Conservation (phyloP, 2,329 filamentous ascomycete genomes). For the Calonectria pseudoturangicola region DNA sequence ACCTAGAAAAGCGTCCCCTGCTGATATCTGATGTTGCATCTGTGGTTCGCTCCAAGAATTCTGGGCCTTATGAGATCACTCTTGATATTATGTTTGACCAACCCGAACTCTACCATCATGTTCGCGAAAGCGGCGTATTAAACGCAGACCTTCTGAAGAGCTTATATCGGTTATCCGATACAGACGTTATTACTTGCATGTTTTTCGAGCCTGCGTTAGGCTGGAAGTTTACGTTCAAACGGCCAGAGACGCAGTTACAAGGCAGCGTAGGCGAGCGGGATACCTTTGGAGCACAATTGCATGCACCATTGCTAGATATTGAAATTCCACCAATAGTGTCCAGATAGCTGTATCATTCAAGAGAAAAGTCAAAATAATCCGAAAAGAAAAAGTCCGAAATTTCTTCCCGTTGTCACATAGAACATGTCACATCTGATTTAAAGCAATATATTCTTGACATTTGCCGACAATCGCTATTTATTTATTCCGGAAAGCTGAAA, state of each 20-base stretch:
- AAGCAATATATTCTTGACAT: no score
- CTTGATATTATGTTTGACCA: not conserved
- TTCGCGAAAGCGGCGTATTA: not conserved
- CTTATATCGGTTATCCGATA: not conserved
- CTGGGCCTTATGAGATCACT: not conserved
- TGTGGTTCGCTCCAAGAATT: not conserved
- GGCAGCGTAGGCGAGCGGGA: not conserved
- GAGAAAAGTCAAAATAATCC: no score
- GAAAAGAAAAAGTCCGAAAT: no score
- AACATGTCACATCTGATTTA: no score
- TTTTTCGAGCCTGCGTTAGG: not conserved
- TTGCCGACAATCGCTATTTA: no score
- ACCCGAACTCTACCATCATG: not conserved
- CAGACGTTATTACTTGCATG: not conserved
- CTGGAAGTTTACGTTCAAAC: constrained; percentile 3
- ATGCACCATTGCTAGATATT: not conserved
- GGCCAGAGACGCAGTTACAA: not conserved
- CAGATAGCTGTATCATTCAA: not conserved
- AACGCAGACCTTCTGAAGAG: not conserved
- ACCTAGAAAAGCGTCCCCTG: not conserved
- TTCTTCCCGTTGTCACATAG: no score
- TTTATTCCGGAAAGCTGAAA: no score
- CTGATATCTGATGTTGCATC: not conserved
- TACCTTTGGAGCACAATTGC: not conserved
- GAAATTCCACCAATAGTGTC: not conserved